Evolutionary conservation across 495 filamentous ascomycete species (phyloP).

Genomic region (Talaromyces proteolyticus): DNA sequence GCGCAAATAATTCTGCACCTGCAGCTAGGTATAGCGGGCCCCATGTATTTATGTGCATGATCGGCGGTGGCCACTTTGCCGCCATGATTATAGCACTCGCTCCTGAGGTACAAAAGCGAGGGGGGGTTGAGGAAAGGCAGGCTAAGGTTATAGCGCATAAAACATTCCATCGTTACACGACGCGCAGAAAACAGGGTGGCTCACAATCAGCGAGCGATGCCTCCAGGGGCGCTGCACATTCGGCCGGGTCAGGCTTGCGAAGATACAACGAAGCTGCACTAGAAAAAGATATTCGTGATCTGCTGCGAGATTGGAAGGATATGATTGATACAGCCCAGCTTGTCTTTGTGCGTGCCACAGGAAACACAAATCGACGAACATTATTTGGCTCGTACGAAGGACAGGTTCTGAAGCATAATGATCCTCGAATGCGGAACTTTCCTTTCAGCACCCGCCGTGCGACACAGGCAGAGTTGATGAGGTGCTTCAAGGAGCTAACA

Average conservation of each 20-base stretch:
- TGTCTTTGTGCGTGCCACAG: slow-evolving; percentile 84
- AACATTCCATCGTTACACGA: slow-evolving; percentile 96
- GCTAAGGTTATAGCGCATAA: slow-evolving; percentile 89
- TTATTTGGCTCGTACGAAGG: slow-evolving; percentile 88
- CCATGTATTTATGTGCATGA: slow-evolving; percentile 96
- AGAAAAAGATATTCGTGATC: slow-evolving; percentile 70
- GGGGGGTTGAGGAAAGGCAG: slow-evolving; percentile 69
- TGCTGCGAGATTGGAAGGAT: slow-evolving; percentile 75
- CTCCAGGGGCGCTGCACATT: slow-evolving; percentile 87
- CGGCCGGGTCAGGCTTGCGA: slow-evolving; percentile 82
- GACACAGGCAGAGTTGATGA: slow-evolving; percentile 91
- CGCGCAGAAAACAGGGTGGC: slow-evolving; percentile 90
- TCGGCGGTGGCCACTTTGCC: slow-evolving; percentile 94
- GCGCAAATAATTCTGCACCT: slow-evolving; percentile 32
- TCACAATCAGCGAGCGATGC: slow-evolving; percentile 89
- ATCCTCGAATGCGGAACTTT: slow-evolving; percentile 79
- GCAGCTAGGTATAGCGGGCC: slow-evolving; percentile 57
- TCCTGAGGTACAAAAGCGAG: slow-evolving; percentile 67
- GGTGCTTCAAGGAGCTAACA: slow-evolving; percentile 87
- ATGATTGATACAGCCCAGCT: slow-evolving; percentile 79
- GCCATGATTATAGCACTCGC: slow-evolving; percentile 90
- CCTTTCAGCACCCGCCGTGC: slow-evolving; percentile 93
- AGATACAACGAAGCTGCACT: slow-evolving; percentile 91
- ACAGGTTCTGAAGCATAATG: slow-evolving; percentile 75
- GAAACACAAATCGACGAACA: slow-evolving; percentile 74